Conservation (phyloP, 805 yeast species). For the Wickerhamomyces queroliae region DNA sequence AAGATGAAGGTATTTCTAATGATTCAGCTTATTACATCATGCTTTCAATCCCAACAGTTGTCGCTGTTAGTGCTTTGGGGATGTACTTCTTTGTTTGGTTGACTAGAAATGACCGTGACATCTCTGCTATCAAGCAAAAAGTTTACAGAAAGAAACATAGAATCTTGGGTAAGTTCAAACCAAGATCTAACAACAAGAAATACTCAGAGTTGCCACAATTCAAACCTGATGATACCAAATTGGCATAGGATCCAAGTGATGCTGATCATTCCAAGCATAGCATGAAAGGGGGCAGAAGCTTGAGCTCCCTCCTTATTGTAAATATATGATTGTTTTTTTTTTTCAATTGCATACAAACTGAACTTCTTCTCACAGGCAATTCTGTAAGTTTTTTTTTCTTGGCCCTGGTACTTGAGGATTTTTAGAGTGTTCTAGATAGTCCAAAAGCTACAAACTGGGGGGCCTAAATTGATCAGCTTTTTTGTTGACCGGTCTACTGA, state of each 20-base stretch:
- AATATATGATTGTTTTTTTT: too few species aligned
- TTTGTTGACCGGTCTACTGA: slow-evolving; percentile 5
- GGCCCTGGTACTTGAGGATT: background rate
- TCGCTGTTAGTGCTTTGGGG: slow-evolving; percentile 48
- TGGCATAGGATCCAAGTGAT: background rate
- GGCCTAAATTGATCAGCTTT: background rate
- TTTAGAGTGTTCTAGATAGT: background rate
- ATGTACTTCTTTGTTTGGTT: slow-evolving; percentile 60
- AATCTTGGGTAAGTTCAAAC: slow-evolving; percentile 33
- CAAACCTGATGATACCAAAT: slow-evolving; percentile 15
- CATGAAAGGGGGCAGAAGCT: background rate
- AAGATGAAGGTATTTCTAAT: slow-evolving; percentile 39
- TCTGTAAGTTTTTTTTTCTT: background rate
- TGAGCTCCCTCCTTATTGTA: too few species aligned
- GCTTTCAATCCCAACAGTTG: slow-evolving; percentile 63
- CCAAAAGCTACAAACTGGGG: background rate
- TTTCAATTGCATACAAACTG: too few species aligned
- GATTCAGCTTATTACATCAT: slow-evolving; percentile 56
- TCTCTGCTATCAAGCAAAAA: slow-evolving; percentile 34
- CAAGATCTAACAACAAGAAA: slow-evolving; percentile 29
- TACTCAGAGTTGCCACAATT: slow-evolving; percentile 37
- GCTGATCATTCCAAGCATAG: background rate
- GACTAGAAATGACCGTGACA: slow-evolving; percentile 52
- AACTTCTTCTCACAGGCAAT: too few species aligned
- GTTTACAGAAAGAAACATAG: slow-evolving; percentile 30